Percentiles rank a stretch among this genome's conserved stretches.
Conservation (phyloP, 345 rosid genomes). For the Aquilaria sinensis region DNA sequence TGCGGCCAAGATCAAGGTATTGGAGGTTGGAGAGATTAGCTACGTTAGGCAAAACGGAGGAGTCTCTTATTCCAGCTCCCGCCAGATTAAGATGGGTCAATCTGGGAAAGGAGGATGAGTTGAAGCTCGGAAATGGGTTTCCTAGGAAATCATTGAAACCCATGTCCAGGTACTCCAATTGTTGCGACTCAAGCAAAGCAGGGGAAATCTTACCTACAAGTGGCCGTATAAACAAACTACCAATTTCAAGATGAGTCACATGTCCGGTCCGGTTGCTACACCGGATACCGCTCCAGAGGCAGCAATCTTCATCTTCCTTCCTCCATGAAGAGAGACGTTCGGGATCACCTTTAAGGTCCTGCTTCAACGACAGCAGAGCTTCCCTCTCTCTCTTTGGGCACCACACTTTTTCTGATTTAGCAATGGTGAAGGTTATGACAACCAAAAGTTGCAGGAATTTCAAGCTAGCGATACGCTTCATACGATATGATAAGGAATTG, state of each 20-base stretch:
- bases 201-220: background rate
- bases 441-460: too few species aligned
- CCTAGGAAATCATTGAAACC: background rate
- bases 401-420: too few species aligned
- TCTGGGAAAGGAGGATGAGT: conserved; percentile 6
- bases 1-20: conserved; percentile 9
- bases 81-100: conserved; percentile 14
- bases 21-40: conserved; percentile 10
- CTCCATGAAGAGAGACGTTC: conserved; percentile 25
- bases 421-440: too few species aligned
- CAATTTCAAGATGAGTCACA: conserved; percentile 17
- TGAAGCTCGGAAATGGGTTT: background rate
- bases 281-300: conserved; percentile 23
- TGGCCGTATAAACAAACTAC: background rate
- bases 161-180: background rate
- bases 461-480: too few species aligned
- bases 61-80: conserved; percentile 8
- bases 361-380: conserved; percentile 19
- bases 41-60: background rate
- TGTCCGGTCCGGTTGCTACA: conserved; percentile 17
- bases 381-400: conserved; percentile 20
- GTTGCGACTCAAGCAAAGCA: background rate
- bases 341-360: conserved; percentile 13
- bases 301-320: conserved; percentile 15
- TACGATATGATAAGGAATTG: too few species aligned